phyloP scores from a whole-genome alignment of 179 eudicot genomes.

The Kewa caespitosa region DNA sequence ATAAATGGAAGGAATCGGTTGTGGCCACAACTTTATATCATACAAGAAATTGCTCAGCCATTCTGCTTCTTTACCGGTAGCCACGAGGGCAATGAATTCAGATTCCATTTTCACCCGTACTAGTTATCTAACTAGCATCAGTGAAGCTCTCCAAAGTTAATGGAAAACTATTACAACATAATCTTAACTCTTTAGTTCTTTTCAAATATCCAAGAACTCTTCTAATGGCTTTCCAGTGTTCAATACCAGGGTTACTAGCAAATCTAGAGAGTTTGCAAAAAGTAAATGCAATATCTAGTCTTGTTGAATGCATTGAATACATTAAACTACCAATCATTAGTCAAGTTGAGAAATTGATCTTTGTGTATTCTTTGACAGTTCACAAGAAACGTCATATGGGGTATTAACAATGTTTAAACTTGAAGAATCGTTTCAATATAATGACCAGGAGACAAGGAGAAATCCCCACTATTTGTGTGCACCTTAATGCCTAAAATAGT shows the following conservation, averaged over 20 bases:
- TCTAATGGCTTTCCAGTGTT: neutral
- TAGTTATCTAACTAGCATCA: slow-evolving; percentile 20
- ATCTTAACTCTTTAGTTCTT: neutral
- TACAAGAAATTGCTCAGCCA: slow-evolving; percentile 1
- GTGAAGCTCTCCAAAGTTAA: neutral
- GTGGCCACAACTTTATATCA: slow-evolving; percentile 14
- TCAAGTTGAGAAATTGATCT: neutral
- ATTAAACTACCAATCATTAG: neutral
- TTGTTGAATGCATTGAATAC: too few species aligned
- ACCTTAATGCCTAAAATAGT: neutral
- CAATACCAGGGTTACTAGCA: neutral
- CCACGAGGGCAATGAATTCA: neutral
- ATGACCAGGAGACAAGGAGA: neutral
- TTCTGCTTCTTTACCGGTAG: slow-evolving; percentile 5
- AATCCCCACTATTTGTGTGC: neutral
- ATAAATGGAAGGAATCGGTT: slow-evolving; percentile 7
- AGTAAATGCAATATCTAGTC: neutral
- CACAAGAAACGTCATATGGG: neutral
- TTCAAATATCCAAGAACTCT: slow-evolving; percentile 9
- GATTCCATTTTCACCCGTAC: slow-evolving; percentile 5
- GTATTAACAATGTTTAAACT: neutral
- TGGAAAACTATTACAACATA: neutral
- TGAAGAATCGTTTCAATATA: neutral
- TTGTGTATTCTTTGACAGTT: neutral
- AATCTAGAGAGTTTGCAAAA: neutral